phyloP scores from a whole-genome alignment of 345 rosid species.

The Citrus cavaleriei region DNA sequence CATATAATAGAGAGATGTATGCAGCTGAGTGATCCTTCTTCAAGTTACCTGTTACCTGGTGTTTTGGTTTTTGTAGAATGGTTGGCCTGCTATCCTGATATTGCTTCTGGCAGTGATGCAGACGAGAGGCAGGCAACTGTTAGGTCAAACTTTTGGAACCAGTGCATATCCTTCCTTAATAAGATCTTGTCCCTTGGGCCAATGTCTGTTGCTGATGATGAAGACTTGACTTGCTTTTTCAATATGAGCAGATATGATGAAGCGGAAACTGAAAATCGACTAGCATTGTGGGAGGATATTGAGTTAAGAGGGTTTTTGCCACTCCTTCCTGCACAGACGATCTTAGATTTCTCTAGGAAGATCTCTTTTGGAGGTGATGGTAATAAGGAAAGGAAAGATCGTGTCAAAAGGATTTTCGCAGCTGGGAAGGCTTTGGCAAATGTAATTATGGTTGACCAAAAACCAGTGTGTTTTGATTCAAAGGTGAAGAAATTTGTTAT shows the following conservation, averaged over 20 bases:
- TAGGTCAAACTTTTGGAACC: slow-evolving; percentile 69
- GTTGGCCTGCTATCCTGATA: slow-evolving; percentile 86
- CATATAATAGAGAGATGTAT: slow-evolving; percentile 55
- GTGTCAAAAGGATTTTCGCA: slow-evolving; percentile 71
- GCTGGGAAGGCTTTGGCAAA: slow-evolving; percentile 78
- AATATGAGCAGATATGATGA: slow-evolving; percentile 90
- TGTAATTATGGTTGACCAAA: slow-evolving; percentile 55
- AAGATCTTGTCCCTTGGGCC: slow-evolving; percentile 52
- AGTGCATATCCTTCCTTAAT: slow-evolving; percentile 61
- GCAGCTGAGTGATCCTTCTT: slow-evolving; percentile 63
- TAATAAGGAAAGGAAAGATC: slow-evolving; percentile 61
- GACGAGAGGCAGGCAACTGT: slow-evolving; percentile 66
- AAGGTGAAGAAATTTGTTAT: slow-evolving; percentile 63
- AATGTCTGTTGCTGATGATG: slow-evolving; percentile 51
- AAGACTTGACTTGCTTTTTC: slow-evolving; percentile 80
- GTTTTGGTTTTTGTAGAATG: slow-evolving; percentile 85
- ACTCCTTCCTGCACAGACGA: slow-evolving; percentile 77
- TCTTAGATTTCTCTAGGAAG: slow-evolving; percentile 84
- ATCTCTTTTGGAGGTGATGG: slow-evolving; percentile 57
- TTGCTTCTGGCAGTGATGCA: slow-evolving; percentile 55
- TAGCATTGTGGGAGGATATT: slow-evolving; percentile 91
- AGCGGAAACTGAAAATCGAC: slow-evolving; percentile 81
- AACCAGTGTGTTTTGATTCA: slow-evolving; percentile 64
- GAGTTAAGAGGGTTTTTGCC: slow-evolving; percentile 93
- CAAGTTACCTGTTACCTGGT: slow-evolving; percentile 79